Evolutionary conservation across 2,329 filamentous ascomycete species (phyloP).

Genomic region (Penicillium sp.): DNA sequence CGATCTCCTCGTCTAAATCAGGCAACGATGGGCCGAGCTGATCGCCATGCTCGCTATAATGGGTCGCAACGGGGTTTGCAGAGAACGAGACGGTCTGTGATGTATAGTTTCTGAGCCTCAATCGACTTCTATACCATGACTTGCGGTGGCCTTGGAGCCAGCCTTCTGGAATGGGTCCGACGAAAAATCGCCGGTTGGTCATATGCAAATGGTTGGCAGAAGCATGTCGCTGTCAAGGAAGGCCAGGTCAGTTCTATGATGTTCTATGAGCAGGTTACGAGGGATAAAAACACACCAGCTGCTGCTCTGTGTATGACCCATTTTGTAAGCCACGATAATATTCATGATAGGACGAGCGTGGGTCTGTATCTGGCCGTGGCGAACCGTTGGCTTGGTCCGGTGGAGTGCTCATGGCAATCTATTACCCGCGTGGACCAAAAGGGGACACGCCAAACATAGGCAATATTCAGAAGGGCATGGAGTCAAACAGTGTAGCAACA

Average conservation of each 20-base stretch:
- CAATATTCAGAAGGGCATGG: neutral
- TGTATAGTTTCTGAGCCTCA: conserved; percentile 48
- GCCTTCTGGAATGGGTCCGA: conserved; percentile 64
- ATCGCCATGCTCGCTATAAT: conserved; percentile 40
- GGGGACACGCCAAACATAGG: conserved; percentile 8
- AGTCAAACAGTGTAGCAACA: neutral
- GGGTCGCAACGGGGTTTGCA: conserved; percentile 46
- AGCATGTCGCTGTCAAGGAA: conserved; percentile 53
- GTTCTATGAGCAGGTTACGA: neutral
- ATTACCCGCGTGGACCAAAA: conserved; percentile 6
- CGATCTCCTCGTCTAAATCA: conserved; percentile 16
- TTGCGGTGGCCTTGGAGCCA: conserved; percentile 64
- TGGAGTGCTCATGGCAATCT: conserved; percentile 29
- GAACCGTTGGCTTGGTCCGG: conserved; percentile 21
- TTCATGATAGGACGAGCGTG: conserved; percentile 19
- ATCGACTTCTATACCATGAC: conserved; percentile 57
- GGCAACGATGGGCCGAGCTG: conserved; percentile 22
- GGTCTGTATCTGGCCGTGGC: conserved; percentile 15
- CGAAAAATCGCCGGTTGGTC: conserved; percentile 62
- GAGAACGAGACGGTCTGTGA: conserved; percentile 54
- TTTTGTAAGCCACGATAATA: conserved; percentile 42
- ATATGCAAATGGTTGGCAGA: conserved; percentile 61
- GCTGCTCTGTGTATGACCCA: conserved; percentile 55
- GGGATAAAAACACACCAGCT: conserved; percentile 45
- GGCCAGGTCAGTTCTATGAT: conserved; percentile 4